These are phyloP conservation scores for Xylaria palmicola DNA, from an alignment of 495 filamentous ascomycete genomes.

Conservation along the genomic window DNA sequence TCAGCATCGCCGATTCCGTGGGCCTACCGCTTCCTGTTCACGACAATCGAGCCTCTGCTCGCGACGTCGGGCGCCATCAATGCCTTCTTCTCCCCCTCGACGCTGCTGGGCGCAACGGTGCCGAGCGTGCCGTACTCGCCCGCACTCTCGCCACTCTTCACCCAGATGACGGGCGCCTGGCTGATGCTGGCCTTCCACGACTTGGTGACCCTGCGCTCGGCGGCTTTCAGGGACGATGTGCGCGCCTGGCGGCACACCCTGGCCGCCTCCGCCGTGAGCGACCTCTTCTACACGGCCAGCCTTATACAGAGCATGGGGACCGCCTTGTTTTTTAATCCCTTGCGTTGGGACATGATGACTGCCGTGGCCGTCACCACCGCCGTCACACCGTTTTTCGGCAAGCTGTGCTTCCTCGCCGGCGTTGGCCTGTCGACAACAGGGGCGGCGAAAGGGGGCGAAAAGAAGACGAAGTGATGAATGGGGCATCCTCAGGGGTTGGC, in stretches of 20 bases:
- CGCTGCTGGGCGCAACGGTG: constrained; percentile 2
- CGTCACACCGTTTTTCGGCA: constrained; percentile 9
- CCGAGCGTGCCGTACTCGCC: constrained; percentile 10
- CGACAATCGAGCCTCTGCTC: constrained; percentile 8
- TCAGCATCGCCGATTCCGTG: constrained; percentile 7
- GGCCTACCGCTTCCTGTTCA: constrained; percentile 10
- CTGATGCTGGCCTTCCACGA: constrained; percentile 49
- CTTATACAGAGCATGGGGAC: constrained; percentile 12
- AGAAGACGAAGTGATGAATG: constrained; percentile 10
- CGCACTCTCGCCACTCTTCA: constrained; percentile 6
- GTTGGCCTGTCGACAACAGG: background rate
- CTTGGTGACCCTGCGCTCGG: constrained; percentile 35
- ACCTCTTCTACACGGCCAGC: constrained; percentile 13
- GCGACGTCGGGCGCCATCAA: constrained; percentile 5
- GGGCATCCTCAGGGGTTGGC: no score
- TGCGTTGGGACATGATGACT: constrained; percentile 9
- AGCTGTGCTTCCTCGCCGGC: constrained; percentile 12
- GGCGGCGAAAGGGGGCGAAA: background rate
- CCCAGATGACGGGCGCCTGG: constrained; percentile 27
- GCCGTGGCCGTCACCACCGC: background rate
- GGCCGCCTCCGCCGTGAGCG: constrained; percentile 11
- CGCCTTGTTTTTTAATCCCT: constrained; percentile 9
- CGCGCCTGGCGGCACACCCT: constrained; percentile 13
- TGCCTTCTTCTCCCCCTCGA: constrained; percentile 9
- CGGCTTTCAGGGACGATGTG: background rate